phyloP scores from a whole-genome alignment of 768 basidiomycete genomes.

The Lactarius indigo region DNA sequence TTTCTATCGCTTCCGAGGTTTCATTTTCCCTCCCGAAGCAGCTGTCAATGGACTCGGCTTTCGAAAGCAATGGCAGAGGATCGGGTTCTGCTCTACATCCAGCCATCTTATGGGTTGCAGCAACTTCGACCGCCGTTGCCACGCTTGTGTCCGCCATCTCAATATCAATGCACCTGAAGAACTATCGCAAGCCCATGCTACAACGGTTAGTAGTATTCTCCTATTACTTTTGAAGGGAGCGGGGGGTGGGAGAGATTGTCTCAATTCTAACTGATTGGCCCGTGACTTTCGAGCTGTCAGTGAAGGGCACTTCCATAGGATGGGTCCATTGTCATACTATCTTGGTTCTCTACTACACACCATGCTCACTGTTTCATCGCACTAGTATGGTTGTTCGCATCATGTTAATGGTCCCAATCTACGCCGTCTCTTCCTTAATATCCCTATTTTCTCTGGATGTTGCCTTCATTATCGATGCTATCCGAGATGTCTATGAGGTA shows the following conservation, averaged over 20 bases:
- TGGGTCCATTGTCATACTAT: not conserved
- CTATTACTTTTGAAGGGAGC: not conserved
- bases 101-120: slow-evolving; percentile 56
- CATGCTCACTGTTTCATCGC: slow-evolving; percentile 12
- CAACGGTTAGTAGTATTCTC: slow-evolving; percentile 54
- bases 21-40: not conserved
- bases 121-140: slow-evolving; percentile 61
- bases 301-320: not conserved
- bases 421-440: slow-evolving; percentile 86
- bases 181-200: slow-evolving; percentile 76
- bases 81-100: slow-evolving; percentile 50
- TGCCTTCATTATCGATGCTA: slow-evolving; percentile 92
- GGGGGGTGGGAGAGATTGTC: not conserved
- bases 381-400: slow-evolving; percentile 87
- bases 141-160: slow-evolving; percentile 70
- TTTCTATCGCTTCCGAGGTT: not conserved
- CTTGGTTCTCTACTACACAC: not conserved
- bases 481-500: slow-evolving; percentile 96
- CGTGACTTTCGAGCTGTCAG: not conserved
- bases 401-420: slow-evolving; percentile 95
- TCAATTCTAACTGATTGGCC: not conserved
- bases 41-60: not conserved
- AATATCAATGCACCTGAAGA: slow-evolving; percentile 78
- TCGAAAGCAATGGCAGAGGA: slow-evolving; percentile 34
- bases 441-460: slow-evolving; percentile 92